phyloP scores from a whole-genome alignment of 148 eudicot species.

The Nyssa sinensis region DNA sequence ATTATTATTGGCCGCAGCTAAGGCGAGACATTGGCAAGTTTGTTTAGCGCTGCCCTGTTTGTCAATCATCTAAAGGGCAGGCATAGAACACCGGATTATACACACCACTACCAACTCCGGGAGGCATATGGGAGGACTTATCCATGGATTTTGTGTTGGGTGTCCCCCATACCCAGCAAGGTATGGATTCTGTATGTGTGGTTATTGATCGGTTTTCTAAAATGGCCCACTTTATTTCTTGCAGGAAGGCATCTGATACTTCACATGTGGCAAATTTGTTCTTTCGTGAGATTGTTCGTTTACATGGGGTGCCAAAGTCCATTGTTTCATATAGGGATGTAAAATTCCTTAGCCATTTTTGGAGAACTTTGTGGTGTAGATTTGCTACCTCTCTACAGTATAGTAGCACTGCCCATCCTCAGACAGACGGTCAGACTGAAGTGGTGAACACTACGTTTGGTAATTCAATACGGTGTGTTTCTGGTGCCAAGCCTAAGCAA shows the following conservation, averaged over 20 bases:
- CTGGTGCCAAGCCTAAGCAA: not conserved
- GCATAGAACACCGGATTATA: constrained; percentile 3
- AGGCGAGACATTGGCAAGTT: not conserved
- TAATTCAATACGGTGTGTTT: not conserved
- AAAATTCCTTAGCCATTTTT: not conserved
- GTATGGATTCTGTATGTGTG: constrained; percentile 11
- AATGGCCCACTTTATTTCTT: constrained; percentile 20
- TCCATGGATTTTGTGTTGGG: constrained; percentile 17
- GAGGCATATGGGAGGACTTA: constrained; percentile 13
- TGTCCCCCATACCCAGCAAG: constrained; percentile 5
- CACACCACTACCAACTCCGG: not conserved
- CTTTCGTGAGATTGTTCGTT: not conserved
- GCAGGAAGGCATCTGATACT: not conserved
- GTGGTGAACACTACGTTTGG: not conserved
- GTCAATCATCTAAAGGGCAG: not conserved
- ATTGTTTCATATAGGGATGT: not conserved
- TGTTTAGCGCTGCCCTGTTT: not conserved
- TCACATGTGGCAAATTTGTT: constrained; percentile 1
- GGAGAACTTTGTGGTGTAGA: not conserved
- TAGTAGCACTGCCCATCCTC: not conserved
- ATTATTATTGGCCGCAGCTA: constrained; percentile 9
- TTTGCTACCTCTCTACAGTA: not conserved
- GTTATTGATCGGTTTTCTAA: constrained; percentile 20
- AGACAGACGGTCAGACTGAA: not conserved
- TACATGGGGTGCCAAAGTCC: not conserved